These are phyloP conservation scores for Umbelopsis sp. DNA, from an alignment of 371 early-diverging fungal species.

Conservation along the genomic window DNA sequence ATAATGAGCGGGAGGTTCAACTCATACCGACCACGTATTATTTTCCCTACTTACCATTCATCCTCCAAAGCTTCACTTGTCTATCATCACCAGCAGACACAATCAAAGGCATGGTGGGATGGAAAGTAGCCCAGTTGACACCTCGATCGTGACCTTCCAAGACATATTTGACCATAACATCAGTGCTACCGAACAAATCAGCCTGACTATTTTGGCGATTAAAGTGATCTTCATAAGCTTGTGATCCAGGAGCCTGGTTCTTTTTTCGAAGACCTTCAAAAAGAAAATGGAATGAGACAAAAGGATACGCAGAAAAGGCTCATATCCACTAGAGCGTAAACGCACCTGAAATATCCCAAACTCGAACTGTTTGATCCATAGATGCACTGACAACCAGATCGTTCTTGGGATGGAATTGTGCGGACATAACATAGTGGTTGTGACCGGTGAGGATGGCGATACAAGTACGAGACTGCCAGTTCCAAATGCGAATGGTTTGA, in stretches of 20 bases:
- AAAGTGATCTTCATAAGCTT: constrained; percentile 63
- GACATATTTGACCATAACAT: constrained; percentile 97
- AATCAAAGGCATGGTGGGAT: constrained; percentile 92
- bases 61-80: constrained; percentile 98
- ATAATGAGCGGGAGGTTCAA: neutral
- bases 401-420: constrained; percentile 96
- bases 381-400: constrained; percentile 96
- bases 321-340: neutral
- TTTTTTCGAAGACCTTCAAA: constrained; percentile 79
- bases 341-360: constrained; percentile 97
- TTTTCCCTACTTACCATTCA: constrained; percentile 71
- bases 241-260: constrained; percentile 66
- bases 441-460: constrained; percentile 98
- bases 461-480: constrained; percentile 99
- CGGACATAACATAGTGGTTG: constrained; percentile 99
- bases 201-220: constrained; percentile 63
- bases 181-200: constrained; percentile 94
- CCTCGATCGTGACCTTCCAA: constrained; percentile 99
- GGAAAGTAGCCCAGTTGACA: constrained; percentile 98
- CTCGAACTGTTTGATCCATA: constrained; percentile 97
- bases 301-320: no score
- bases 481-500: constrained; percentile 99
- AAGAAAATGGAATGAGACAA: neutral
- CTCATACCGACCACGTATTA: no score
- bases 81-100: constrained; percentile 98